Conservation (phyloP, 306 rosid species). For the Medicago arabica region DNA sequence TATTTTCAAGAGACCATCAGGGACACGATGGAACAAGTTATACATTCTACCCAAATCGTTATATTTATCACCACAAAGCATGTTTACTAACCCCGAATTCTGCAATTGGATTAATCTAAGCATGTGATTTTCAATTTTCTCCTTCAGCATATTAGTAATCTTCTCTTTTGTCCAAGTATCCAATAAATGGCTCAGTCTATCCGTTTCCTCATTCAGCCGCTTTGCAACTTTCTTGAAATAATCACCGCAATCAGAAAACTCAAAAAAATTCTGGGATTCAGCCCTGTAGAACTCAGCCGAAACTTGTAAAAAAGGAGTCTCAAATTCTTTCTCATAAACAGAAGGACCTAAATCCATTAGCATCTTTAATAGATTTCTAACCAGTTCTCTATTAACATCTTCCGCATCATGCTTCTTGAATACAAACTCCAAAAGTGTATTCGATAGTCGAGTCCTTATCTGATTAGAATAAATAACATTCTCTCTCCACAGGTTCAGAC, state of each 20-base stretch:
- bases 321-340: slow-evolving; percentile 77
- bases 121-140: too few species aligned
- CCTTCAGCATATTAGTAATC: too few species aligned
- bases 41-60: not conserved
- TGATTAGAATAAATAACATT: slow-evolving; percentile 64
- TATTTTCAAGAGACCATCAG: not conserved
- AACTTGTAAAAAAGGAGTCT: slow-evolving; percentile 68
- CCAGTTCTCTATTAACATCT: slow-evolving; percentile 73
- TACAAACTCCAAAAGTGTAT: slow-evolving; percentile 71
- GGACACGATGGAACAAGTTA: not conserved
- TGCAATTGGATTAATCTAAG: too few species aligned
- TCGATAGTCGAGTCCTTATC: slow-evolving; percentile 67
- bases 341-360: slow-evolving; percentile 80
- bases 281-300: slow-evolving; percentile 76
- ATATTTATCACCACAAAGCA: not conserved
- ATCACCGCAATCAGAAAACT: slow-evolving; percentile 79
- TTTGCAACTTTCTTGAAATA: slow-evolving; percentile 79
- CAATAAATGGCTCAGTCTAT: slow-evolving; percentile 83
- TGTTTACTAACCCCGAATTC: too few species aligned
- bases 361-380: slow-evolving; percentile 74
- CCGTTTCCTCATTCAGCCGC: slow-evolving; percentile 79
- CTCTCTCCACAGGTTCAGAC: slow-evolving; percentile 86
- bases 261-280: slow-evolving; percentile 78
- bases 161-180: slow-evolving; percentile 66
- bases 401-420: slow-evolving; percentile 68